Evolutionary conservation across 2,329 filamentous ascomycete species (phyloP).

Genomic region (Volutella citrinella): DNA sequence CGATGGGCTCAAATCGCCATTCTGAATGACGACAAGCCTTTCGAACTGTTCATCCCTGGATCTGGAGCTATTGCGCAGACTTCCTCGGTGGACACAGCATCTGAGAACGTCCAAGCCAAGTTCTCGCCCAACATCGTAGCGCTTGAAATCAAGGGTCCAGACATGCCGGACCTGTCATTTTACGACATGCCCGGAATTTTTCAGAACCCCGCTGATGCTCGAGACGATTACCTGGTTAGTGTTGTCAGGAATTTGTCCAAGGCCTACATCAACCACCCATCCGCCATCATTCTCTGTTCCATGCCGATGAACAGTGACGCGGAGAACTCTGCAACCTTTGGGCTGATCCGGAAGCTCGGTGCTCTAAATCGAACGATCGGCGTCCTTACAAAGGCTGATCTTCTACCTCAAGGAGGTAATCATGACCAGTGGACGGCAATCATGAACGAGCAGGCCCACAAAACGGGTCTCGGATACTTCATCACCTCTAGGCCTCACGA

Average conservation of each 20-base stretch:
- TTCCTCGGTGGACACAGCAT: constrained; percentile 30
- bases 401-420: constrained; percentile 52
- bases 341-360: constrained; percentile 55
- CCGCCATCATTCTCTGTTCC: constrained; percentile 74
- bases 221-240: constrained; percentile 65
- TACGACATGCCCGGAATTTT: constrained; percentile 86
- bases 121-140: constrained; percentile 82
- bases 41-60: constrained; percentile 52
- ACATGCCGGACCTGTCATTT: constrained; percentile 72
- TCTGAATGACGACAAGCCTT: constrained; percentile 61
- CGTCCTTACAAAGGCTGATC: constrained; percentile 83
- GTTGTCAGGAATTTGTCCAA: constrained; percentile 70
- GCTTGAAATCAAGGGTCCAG: constrained; percentile 70
- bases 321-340: constrained; percentile 69
- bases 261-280: constrained; percentile 65
- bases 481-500: constrained; percentile 67
- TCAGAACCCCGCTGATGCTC: constrained; percentile 60
- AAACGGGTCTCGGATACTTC: constrained; percentile 73
- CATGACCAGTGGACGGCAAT: constrained; percentile 59
- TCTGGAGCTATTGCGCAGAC: constrained; percentile 40
- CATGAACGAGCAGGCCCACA: constrained; percentile 58
- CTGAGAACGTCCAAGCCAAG: constrained; percentile 51
- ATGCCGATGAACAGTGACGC: constrained; percentile 77
- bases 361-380: constrained; percentile 64
- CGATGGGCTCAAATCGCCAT: constrained; percentile 75